Conservation (phyloP, 2,329 filamentous ascomycete genomes). For the Lachnellula subtilissima region DNA sequence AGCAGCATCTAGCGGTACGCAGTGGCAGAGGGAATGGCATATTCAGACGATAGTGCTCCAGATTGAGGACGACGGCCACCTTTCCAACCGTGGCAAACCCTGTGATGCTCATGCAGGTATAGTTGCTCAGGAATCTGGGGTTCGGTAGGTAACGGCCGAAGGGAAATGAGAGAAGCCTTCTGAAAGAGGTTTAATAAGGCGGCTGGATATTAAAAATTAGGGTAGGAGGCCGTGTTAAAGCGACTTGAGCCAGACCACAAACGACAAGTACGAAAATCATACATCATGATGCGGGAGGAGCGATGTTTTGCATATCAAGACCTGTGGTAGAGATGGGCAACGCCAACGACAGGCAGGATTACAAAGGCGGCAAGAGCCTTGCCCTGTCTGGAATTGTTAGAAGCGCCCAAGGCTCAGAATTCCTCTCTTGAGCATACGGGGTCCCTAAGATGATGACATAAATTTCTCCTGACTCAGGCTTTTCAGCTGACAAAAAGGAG, state of each 20-base stretch:
- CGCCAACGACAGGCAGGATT: not conserved
- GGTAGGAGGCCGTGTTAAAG: not conserved
- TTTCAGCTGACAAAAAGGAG: not conserved
- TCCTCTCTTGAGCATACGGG: too few relatives aligned
- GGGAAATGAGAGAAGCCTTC: slow-evolving; percentile 12
- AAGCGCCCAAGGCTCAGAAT: not conserved
- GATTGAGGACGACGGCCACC: slow-evolving; percentile 7
- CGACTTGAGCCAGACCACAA: not conserved
- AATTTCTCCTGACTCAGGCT: not conserved
- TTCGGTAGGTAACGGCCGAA: slow-evolving; percentile 27
- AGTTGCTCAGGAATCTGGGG: slow-evolving; percentile 25
- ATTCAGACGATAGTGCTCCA: slow-evolving; percentile 26
- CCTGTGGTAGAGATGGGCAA: not conserved
- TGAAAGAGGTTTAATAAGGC: slow-evolving; percentile 10
- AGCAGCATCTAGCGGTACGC: not conserved
- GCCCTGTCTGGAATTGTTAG: not conserved
- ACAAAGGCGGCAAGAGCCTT: not conserved
- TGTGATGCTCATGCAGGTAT: slow-evolving; percentile 28
- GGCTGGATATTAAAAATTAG: slow-evolving; percentile 12
- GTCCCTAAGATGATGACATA: too few relatives aligned
- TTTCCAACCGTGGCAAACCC: slow-evolving; percentile 12
- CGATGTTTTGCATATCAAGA: not conserved
- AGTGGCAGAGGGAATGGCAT: slow-evolving; percentile 14
- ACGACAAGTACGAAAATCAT: not conserved
- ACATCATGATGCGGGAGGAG: not conserved